Base-by-base conservation (phyloP, 768 basidiomycete species). In the Mrakia gelida region DNA sequence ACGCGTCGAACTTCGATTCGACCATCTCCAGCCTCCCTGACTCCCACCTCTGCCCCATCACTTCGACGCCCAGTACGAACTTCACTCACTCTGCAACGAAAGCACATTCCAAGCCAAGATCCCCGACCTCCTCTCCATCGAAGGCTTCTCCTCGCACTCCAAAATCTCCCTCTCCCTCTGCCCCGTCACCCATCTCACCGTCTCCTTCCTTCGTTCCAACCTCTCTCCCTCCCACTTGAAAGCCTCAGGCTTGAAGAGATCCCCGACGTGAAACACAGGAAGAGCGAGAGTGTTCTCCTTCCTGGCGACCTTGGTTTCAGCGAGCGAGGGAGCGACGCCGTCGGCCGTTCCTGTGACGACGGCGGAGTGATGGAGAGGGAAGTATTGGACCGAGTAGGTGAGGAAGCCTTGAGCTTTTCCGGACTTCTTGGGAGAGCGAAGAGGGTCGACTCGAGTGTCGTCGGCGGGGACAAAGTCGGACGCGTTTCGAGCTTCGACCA, bases 151-250 rank as follows among this genome's bases (percentile, higher is more conserved):
- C 30, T 79, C 76, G 11, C 81, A 81, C 73, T 85, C 85, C 78
- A 83, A 72, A 49, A 81, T 80, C 65, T 85, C 84, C 38, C 81
- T 81, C 26, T 82, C 83, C 63, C 81, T 80, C 74, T 84, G 82
- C 13, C 85, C 85, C 2, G 83, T 82, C 34, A 85, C 82, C 83
- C 83, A 85, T 34, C 80, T 81, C 30, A 82, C 56, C 0, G 81
- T 81, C 68, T 84, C 83, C 76, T 84, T 80, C 21, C 84, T 65
- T 76, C 82, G 77, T 68, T 82, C 72, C 18, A 80, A 54, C 59
- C 85, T 49, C 56, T 82, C 82, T n/a, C 71, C 52, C 45, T 82
- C 83, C 84, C 84, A 85, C 10, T 81, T 77, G 30, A 82, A 81
- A 1, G 75, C 75, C 26, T 82, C 81, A 1, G 80, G 82, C 52